Conservation (phyloP, 1,284 basidiomycete species). For the Porodaedalea pini region DNA sequence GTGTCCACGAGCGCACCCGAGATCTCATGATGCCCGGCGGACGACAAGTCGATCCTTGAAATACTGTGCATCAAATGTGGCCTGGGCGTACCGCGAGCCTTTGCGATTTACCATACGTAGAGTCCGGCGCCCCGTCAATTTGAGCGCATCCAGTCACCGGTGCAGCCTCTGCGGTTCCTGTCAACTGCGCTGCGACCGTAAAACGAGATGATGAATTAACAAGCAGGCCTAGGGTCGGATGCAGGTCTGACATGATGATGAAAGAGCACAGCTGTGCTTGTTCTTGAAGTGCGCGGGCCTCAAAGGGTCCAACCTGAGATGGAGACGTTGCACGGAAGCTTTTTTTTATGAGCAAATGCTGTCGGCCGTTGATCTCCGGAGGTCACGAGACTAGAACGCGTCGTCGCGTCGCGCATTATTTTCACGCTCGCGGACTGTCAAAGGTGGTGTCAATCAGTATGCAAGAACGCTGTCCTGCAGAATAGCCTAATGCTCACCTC, state of each 20-base stretch:
- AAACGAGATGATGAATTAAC: slow-evolving; percentile 1
- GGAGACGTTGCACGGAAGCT: not conserved
- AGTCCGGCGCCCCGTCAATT: not conserved
- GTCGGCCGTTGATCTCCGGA: not conserved
- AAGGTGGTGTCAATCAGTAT: no score
- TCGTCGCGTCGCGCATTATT: not conserved
- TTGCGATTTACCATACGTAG: not conserved
- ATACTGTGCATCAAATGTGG: slow-evolving; percentile 2
- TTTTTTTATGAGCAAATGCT: no score
- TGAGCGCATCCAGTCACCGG: not conserved
- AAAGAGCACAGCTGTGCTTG: not conserved
- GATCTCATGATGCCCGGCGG: not conserved
- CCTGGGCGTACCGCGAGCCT: not conserved
- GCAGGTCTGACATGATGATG: not conserved
- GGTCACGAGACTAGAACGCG: not conserved
- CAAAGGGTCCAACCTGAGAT: not conserved
- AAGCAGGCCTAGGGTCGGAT: not conserved
- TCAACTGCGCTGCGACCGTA: not conserved
- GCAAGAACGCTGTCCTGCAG: no score
- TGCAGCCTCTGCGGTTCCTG: not conserved
- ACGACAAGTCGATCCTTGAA: slow-evolving; percentile 1
- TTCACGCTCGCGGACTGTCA: not conserved
- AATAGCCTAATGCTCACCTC: no score
- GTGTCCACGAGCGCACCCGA: not conserved
- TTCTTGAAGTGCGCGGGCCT: not conserved